Conservation (phyloP, 371 early-diverging fungal species). For the Choanephora cucurbitarum region DNA sequence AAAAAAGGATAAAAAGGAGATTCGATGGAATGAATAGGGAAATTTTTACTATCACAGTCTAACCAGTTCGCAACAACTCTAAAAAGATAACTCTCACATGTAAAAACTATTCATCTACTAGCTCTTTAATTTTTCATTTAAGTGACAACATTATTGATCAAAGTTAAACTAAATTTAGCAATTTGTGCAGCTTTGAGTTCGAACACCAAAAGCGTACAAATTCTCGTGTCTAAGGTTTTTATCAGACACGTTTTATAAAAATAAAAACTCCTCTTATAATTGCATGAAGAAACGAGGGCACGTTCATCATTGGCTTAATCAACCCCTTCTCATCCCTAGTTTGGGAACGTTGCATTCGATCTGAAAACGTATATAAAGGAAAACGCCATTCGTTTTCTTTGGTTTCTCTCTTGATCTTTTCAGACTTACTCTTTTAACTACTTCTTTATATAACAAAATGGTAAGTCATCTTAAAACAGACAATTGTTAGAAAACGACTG, state of each 20-base stretch:
- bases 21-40: neutral
- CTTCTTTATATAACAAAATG: conserved; percentile 16
- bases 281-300: conserved; percentile 13
- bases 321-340: conserved; percentile 19
- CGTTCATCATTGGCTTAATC: conserved; percentile 25
- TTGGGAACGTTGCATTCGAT: conserved; percentile 19
- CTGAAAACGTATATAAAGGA: conserved; percentile 7
- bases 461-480: conserved; percentile 14
- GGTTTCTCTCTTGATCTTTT: conserved; percentile 10
- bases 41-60: neutral
- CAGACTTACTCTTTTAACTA: conserved; percentile 8
- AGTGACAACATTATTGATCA: conserved; percentile 18
- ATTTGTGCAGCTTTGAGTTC: neutral
- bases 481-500: neutral
- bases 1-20: neutral
- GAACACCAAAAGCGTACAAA: conserved; percentile 16
- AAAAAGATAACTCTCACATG: neutral
- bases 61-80: neutral
- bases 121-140: neutral
- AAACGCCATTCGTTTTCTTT: neutral
- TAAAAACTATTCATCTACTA: neutral
- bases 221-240: conserved; percentile 18
- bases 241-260: conserved; percentile 16
- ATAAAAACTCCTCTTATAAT: conserved; percentile 4
- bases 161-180: neutral